Evolutionary conservation across 306 rosid genomes (phyloP).

Genomic region (Cotoneaster glaucophyllus): DNA sequence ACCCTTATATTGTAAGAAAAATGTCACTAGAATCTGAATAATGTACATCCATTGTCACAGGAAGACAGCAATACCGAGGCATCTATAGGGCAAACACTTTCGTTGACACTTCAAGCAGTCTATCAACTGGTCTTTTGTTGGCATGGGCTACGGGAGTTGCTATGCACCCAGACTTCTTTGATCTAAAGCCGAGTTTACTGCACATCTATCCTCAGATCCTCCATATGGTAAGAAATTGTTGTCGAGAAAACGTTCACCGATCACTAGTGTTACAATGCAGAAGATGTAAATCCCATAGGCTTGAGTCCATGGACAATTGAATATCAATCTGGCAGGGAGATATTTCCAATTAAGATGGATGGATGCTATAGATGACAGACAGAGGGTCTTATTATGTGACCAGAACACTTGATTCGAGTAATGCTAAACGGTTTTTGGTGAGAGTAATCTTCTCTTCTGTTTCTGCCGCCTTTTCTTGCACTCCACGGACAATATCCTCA

Average conservation of each 20-base stretch:
- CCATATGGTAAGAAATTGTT: neutral
- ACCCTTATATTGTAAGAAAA: neutral
- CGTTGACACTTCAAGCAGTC: neutral
- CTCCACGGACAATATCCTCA: conserved; percentile 62
- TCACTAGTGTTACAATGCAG: neutral
- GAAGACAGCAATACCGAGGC: neutral
- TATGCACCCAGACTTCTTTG: neutral
- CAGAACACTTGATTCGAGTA: conserved; percentile 48
- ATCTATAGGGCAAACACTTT: neutral
- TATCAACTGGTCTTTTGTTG: neutral
- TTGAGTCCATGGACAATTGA: neutral
- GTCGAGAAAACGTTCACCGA: neutral
- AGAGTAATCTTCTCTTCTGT: conserved; percentile 78
- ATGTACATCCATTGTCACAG: neutral
- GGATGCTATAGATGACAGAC: neutral
- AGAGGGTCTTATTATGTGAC: conserved; percentile 28
- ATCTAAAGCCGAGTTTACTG: neutral
- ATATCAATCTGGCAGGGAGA: neutral
- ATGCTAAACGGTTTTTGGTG: conserved; percentile 66
- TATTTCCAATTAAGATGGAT: neutral
- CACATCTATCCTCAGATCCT: neutral
- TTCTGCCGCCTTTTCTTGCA: conserved; percentile 76
- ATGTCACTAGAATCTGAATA: neutral
- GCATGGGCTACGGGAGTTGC: neutral
- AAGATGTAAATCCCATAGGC: neutral